phyloP scores from a whole-genome alignment of 129 eudicot species.

The Logfia minima region DNA sequence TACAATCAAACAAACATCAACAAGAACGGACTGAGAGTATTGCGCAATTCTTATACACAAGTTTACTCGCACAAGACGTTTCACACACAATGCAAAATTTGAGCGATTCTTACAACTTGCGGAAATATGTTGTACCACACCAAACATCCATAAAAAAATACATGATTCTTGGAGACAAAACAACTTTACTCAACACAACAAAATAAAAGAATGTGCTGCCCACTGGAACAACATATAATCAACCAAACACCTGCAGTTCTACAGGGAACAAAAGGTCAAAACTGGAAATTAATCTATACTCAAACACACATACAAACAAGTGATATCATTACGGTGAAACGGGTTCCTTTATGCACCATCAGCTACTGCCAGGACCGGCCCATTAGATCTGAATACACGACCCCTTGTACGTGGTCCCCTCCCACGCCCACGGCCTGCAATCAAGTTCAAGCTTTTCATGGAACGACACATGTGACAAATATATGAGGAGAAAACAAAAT shows the following conservation, averaged over 20 bases:
- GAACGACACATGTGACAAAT: too few relatives aligned
- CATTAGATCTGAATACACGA: conserved; percentile 2
- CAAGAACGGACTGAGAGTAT: not conserved
- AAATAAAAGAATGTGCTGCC: conserved; percentile 1
- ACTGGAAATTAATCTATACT: conserved; percentile 2
- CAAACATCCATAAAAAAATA: not conserved
- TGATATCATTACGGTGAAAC: not conserved
- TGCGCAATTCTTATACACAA: not conserved
- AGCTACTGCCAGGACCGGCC: not conserved
- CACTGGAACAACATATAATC: not conserved
- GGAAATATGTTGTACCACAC: not conserved
- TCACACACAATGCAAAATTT: not conserved
- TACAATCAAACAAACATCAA: not conserved
- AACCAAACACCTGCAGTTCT: not conserved
- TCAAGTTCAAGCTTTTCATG: not conserved
- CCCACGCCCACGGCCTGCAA: not conserved
- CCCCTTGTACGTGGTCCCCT: conserved; percentile 1
- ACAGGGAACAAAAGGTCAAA: not conserved
- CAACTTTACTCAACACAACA: not conserved
- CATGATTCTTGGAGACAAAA: not conserved
- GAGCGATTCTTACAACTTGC: not conserved
- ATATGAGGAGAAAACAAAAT: too few relatives aligned
- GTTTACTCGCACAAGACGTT: not conserved
- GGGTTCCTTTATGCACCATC: not conserved
- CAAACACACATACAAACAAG: not conserved